Evolutionary conservation across 2,329 filamentous ascomycete species (phyloP).

Genomic region (Albophoma yamanashiensis): DNA sequence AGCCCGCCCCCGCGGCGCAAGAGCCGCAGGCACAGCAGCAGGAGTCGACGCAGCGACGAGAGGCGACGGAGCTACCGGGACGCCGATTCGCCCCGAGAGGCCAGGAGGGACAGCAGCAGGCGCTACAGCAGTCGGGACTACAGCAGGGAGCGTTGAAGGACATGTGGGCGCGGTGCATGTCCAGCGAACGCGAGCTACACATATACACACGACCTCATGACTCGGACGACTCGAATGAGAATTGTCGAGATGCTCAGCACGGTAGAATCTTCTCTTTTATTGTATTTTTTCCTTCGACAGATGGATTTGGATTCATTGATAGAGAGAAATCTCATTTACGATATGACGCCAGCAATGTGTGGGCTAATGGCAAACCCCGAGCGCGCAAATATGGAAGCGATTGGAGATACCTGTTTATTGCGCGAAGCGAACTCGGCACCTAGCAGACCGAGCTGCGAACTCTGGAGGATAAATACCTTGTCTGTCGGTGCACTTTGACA

Average conservation of each 20-base stretch:
- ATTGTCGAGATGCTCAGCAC: neutral
- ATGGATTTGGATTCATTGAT: neutral
- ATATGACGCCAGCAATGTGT: neutral
- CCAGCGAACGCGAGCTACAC: neutral
- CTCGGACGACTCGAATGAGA: neutral
- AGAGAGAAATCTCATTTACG: neutral
- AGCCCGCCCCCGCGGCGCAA: constrained; percentile 8
- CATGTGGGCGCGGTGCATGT: neutral
- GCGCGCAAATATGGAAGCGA: neutral
- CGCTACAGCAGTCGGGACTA: constrained; percentile 5
- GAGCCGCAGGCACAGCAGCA: constrained; percentile 10
- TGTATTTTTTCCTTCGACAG: neutral
- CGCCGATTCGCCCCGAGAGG: neutral
- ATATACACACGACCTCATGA: neutral
- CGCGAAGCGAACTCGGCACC: neutral
- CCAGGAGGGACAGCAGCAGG: constrained; percentile 8
- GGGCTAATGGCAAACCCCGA: neutral
- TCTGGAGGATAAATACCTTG: neutral
- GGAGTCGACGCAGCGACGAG: constrained; percentile 1
- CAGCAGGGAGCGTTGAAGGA: constrained; percentile 1
- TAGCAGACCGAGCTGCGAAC: neutral
- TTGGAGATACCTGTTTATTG: neutral
- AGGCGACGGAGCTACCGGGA: neutral
- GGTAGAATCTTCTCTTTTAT: too few species aligned
- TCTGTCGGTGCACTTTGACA: neutral